Evolutionary conservation across 495 filamentous ascomycete genomes (phyloP).

Genomic region (Penicillium coprophilum): DNA sequence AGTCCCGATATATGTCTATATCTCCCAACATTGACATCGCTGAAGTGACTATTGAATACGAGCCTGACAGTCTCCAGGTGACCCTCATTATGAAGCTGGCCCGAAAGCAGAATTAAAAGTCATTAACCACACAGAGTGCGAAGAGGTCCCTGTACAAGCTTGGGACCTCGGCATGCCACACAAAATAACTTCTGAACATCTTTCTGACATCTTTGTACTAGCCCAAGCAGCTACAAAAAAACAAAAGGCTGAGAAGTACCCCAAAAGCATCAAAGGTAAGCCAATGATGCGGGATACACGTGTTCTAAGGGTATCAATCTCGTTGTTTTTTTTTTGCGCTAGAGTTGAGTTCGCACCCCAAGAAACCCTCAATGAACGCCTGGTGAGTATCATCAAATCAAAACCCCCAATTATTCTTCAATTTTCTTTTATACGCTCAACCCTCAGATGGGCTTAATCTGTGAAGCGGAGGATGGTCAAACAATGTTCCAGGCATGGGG

Average conservation of each 20-base stretch:
- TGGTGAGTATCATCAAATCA: conserved; percentile 25
- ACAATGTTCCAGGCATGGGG: not conserved
- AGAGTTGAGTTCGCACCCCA: conserved; percentile 2
- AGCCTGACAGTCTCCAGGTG: not conserved
- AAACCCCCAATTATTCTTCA: conserved; percentile 8
- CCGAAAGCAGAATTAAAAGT: not conserved
- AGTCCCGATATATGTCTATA: not conserved
- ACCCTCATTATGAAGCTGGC: not conserved
- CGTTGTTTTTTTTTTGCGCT: conserved; percentile 1
- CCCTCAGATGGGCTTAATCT: conserved; percentile 80
- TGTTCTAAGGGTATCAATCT: conserved; percentile 11
- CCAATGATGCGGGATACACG: not conserved
- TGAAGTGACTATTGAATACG: not conserved
- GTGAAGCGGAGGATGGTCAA: conserved; percentile 4
- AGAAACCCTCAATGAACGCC: conserved; percentile 26
- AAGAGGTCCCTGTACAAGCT: not conserved
- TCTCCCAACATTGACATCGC: not conserved
- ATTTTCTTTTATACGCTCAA: not conserved
- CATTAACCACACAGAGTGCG: not conserved
- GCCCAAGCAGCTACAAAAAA: not conserved
- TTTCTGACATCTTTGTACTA: not conserved
- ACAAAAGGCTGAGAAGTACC: not conserved
- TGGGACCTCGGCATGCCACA: not conserved
- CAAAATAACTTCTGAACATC: not conserved
- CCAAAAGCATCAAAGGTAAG: not conserved